Evolutionary conservation across 1,139 yeast species (phyloP).

Genomic region (Geotrichum macrosporum): DNA sequence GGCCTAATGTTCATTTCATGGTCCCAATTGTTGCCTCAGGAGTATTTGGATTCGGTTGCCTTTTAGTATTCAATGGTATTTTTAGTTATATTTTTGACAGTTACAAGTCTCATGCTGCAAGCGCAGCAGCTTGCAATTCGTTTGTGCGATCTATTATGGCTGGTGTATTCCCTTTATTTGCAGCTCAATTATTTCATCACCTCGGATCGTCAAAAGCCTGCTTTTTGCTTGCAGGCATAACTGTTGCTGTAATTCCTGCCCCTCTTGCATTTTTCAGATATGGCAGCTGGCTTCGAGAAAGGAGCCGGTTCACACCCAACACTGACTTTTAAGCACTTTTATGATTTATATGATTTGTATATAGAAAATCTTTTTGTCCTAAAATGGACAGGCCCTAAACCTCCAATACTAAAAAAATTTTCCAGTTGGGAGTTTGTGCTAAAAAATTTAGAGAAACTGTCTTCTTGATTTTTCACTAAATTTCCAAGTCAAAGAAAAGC

Average conservation of each 20-base stretch:
- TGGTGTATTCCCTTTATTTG: slow-evolving; percentile 62
- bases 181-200: slow-evolving; percentile 47
- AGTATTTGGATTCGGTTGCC: slow-evolving; percentile 53
- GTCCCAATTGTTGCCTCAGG: slow-evolving; percentile 41
- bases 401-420: slow-evolving; percentile 5
- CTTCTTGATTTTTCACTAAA: too few species aligned
- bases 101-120: slow-evolving; percentile 51
- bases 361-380: background rate
- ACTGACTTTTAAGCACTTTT: background rate
- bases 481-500: background rate
- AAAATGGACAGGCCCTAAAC: background rate
- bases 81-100: slow-evolving; percentile 51
- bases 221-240: slow-evolving; percentile 43
- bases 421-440: slow-evolving; percentile 10
- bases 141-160: slow-evolving; percentile 56
- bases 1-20: background rate
- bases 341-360: background rate
- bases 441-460: background rate
- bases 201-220: slow-evolving; percentile 53
- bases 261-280: slow-evolving; percentile 49
- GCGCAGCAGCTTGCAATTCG: slow-evolving; percentile 64
- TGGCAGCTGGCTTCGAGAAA: slow-evolving; percentile 46
- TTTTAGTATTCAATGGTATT: slow-evolving; percentile 46
- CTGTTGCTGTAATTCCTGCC: slow-evolving; percentile 48
- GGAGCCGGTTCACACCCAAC: background rate